Base-by-base conservation (phyloP, 768 basidiomycete species). In the Tylopilus balloui region DNA sequence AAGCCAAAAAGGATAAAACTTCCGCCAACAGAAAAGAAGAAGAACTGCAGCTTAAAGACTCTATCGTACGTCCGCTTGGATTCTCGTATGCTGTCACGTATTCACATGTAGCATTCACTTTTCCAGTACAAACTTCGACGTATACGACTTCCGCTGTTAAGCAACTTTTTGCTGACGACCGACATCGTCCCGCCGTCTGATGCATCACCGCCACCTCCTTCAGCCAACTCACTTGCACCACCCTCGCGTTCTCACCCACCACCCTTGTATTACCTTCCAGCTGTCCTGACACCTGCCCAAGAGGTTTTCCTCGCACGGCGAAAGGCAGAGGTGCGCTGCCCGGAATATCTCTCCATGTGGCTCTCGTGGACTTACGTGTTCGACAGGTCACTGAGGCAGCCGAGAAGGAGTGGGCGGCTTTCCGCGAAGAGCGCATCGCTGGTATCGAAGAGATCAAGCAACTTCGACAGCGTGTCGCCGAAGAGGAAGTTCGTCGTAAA, bases 1-100 rank as follows among this genome's bases (percentile, higher is more conserved):
- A 91, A 70, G 84, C 83, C 52, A 89, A 89, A 71, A 87, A 87
- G 67, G 86, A 88, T 70, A 88, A 88, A 69, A 80, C 79, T 42
- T 54, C 63, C 32, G 86, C 88, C 39, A 87, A 81, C 67, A 74
- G 87, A 54, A 88, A 80, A 66, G 89, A 92, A 69, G 87, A 90
- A 64, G 88, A 92, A 7, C 64, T 89, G 39, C 84, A 86, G 59
- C 74, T 90, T 42, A 86, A 83, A 68, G 88, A 90, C 59, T 88
- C 85, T 8, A 80, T 91, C 56, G 88, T 88, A 61, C 47, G 88
- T 77, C 17, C 20, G 35, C 17, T 29, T 29, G 37, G 1, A 7
- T 44, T 35, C 23, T 42, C 42, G 17, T 37, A n/a, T 3, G 29
- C 14, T 12, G 11, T 19, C 21, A 17, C 20, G 2, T 44, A 27